Conservation (phyloP, 768 basidiomycete genomes). For the Gymnopilus dilepis region DNA sequence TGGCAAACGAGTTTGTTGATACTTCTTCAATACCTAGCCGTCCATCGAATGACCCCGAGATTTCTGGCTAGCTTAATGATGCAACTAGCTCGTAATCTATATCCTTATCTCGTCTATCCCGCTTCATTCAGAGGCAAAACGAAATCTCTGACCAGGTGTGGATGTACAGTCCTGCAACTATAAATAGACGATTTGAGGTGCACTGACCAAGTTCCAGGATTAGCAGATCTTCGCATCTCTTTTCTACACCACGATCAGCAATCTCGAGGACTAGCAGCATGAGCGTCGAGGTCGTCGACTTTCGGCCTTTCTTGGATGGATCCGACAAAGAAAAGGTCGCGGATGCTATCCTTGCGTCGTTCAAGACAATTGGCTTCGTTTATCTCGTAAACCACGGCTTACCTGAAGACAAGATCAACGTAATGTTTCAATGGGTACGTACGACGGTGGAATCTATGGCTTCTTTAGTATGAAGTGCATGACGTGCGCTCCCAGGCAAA, state of each 20-base stretch:
- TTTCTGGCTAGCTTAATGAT: too few relatives aligned
- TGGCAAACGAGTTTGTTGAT: too few relatives aligned
- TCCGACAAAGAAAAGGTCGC: slow-evolving; percentile 45
- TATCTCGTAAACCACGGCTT: slow-evolving; percentile 52
- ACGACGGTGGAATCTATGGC: background rate
- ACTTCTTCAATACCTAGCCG: too few relatives aligned
- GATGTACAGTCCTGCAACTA: too few relatives aligned
- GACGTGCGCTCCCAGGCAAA: slow-evolving; percentile 38
- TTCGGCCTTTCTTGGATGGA: slow-evolving; percentile 47
- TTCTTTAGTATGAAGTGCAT: background rate
- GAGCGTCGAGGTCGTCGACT: slow-evolving; percentile 45
- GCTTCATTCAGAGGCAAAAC: too few relatives aligned
- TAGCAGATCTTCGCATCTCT: background rate
- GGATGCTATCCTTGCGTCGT: slow-evolving; percentile 46
- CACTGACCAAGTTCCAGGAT: background rate
- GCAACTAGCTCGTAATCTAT: too few relatives aligned
- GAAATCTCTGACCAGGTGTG: too few relatives aligned
- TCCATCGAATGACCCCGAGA: too few relatives aligned
- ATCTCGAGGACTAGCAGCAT: background rate
- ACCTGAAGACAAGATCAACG: slow-evolving; percentile 37
- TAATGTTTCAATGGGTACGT: slow-evolving; percentile 50
- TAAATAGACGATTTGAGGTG: background rate
- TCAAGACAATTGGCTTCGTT: slow-evolving; percentile 53
- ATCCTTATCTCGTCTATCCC: too few relatives aligned
- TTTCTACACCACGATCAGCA: background rate